These are phyloP conservation scores for Gardenia jasminoides DNA, from an alignment of 257 asterid species.

Conservation along the genomic window DNA sequence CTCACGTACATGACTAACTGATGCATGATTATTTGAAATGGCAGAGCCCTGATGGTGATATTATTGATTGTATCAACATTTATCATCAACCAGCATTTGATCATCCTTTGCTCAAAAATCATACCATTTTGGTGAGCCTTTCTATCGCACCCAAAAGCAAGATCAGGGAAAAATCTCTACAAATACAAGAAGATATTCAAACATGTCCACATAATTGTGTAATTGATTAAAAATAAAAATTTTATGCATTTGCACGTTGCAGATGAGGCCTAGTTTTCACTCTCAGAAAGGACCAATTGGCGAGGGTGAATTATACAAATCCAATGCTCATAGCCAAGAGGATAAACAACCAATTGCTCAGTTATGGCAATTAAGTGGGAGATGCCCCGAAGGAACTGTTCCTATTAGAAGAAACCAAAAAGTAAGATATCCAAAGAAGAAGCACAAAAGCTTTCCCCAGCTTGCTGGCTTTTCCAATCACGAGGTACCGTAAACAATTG, in stretches of 20 bases:
- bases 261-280: conserved; percentile 66
- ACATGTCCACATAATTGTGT: no score
- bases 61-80: background rate
- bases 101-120: background rate
- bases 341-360: conserved; percentile 42
- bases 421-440: conserved; percentile 55
- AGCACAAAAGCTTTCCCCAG: conserved; percentile 30
- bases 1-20: no score
- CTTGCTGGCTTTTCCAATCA: conserved; percentile 37
- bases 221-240: no score
- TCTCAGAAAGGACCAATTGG: conserved; percentile 46
- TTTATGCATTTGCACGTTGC: conserved; percentile 1
- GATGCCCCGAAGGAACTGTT: conserved; percentile 66
- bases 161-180: background rate
- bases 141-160: no score
- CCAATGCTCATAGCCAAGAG: conserved; percentile 10
- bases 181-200: background rate
- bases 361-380: conserved; percentile 59
- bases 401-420: conserved; percentile 66
- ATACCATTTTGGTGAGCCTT: background rate
- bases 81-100: background rate
- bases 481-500: conserved; percentile 37
- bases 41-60: background rate
- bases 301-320: conserved; percentile 25
- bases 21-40: no score